Evolutionary conservation across 2,329 filamentous ascomycete genomes (phyloP), one percentile per base, ranked within the genome.

Genomic region (Cryphonectria parasitica): DNA sequence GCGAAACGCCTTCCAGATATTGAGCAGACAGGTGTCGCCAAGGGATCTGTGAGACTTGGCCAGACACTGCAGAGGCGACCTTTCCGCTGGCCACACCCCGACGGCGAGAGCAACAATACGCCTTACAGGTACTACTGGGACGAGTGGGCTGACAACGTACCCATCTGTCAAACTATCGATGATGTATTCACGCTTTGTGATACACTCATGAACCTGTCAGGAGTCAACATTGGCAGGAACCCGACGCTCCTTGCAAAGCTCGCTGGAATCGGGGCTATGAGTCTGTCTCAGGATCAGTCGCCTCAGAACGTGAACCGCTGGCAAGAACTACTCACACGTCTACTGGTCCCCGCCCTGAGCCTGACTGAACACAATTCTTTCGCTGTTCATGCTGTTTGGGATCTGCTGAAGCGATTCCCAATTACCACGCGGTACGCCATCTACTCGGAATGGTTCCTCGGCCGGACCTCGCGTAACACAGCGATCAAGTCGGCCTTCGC

Each of bases 121-220:
- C 88, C 92, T 67, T 98, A 98, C 79, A 89, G 92, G 45, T 98
- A 97, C 78, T 99, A 99, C 80, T 98, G 96, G 90, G 94, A 97
- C 71, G 96, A 98, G 75, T 99, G 96, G 96, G 87, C 90, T 2
- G 95, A 98, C 80, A 97, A 96, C 74, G 87, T 99, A 62, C 97
- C 96, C 0, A 83, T 97, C 28, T 99, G 96, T 77, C 95, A 97
- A 78, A 92, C 86, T 1, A 89, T 97, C 7, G 94, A 98, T 73
- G 96, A 99, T 77, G 87, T 99, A 19, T 96, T 98, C 79, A 90
- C 91, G 2, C 87, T 98, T 0, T 97, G 94, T 79, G 88, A 90
- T 70, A 95, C 94, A 0, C 87, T 99, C 31, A 84, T 98, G 62
- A 97, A 96, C 74, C 83, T 95, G 34, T 92, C 95, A 0, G 95